Evolutionary conservation across 257 asterid species (phyloP).

Genomic region (Catharanthus roseus): DNA sequence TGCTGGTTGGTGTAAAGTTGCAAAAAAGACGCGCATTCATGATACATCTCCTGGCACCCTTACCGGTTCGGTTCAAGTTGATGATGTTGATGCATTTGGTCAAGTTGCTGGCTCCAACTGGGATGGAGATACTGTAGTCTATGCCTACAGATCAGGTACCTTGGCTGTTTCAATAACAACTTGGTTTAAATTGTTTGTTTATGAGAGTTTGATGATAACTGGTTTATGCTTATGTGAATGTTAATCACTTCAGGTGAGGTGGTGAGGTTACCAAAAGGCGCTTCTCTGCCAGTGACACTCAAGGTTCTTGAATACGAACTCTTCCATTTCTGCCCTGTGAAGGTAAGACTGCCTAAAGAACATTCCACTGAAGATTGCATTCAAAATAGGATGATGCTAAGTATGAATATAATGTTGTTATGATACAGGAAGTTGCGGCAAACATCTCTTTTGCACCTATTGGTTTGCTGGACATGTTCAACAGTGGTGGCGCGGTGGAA

Average conservation of each 20-base stretch:
- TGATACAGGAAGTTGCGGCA: conserved; percentile 45
- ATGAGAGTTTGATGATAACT: no score
- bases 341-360: conserved; percentile 38
- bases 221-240: neutral
- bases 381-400: conserved; percentile 1
- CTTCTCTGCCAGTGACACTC: conserved; percentile 78
- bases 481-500: conserved; percentile 79
- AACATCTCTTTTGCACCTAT: conserved; percentile 65
- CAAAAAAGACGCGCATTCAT: conserved; percentile 80
- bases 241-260: conserved; percentile 37
- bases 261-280: conserved; percentile 56
- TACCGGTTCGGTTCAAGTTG: conserved; percentile 61
- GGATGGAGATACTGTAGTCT: conserved; percentile 67
- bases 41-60: conserved; percentile 88
- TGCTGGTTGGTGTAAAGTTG: conserved; percentile 88
- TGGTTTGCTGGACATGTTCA: conserved; percentile 91
- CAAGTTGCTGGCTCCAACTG: conserved; percentile 74
- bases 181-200: neutral
- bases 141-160: conserved; percentile 55
- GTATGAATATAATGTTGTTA: neutral
- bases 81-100: conserved; percentile 58
- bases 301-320: conserved; percentile 81
- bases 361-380: neutral
- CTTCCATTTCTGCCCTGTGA: conserved; percentile 80
- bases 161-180: neutral